Percentiles rank a stretch among this genome's conserved stretches.
Evolutionary conservation across 73 alveolate species (phyloP).

Genomic region (Paramecium bursaria): DNA sequence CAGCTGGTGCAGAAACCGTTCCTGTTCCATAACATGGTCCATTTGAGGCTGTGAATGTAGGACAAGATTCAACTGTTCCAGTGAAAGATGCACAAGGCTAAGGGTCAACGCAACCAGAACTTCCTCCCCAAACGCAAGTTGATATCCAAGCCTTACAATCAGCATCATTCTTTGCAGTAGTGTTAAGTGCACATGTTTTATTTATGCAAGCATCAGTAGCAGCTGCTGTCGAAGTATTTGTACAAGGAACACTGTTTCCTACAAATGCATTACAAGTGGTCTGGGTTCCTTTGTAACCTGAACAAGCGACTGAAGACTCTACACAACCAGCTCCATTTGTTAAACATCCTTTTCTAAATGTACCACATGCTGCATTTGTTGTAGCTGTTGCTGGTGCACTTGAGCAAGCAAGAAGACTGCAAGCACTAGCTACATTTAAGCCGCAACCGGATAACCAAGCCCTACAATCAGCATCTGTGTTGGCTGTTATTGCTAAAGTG

Average conservation of each 20-base stretch:
- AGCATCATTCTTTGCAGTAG: neutral
- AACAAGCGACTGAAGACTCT: no score
- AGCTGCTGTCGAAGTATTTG: conserved; percentile 37
- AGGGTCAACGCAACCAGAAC: conserved; percentile 38
- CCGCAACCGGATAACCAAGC: no score
- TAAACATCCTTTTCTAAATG: neutral
- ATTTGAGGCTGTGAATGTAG: conserved; percentile 48
- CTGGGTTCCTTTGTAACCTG: no score
- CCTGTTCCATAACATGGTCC: conserved; percentile 28
- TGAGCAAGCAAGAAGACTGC: no score
- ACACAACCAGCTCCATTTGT: no score
- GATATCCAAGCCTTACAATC: conserved; percentile 5
- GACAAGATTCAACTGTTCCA: conserved; percentile 39
- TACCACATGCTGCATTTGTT: conserved; percentile 41
- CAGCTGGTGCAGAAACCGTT: neutral
- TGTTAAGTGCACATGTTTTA: neutral
- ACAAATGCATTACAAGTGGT: no score
- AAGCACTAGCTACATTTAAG: no score
- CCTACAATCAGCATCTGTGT: no score
- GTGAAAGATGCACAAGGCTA: conserved; percentile 45
- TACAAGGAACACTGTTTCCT: no score
- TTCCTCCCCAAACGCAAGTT: conserved; percentile 25
- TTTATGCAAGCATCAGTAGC: neutral
- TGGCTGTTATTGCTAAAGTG: no score
- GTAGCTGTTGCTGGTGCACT: conserved; percentile 13